These are phyloP conservation scores for Friedmanniomyces endolithicus DNA, from an alignment of 495 filamentous ascomycete genomes.

Conservation along the genomic window DNA sequence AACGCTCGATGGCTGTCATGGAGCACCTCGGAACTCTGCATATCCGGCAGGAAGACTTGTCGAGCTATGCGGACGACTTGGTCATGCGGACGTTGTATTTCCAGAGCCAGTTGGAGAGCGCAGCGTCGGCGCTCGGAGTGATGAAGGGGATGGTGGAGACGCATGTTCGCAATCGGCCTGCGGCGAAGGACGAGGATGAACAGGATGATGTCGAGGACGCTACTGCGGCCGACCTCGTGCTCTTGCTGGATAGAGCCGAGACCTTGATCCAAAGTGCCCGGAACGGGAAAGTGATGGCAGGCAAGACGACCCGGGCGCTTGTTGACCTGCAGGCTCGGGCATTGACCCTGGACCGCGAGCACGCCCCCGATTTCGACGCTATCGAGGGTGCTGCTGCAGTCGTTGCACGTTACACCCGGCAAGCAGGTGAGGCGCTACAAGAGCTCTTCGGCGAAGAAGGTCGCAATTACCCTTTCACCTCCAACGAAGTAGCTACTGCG, in stretches of 20 bases:
- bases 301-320: constrained; percentile 64
- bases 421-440: constrained; percentile 54
- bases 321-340: constrained; percentile 68
- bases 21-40: constrained; percentile 71
- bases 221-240: constrained; percentile 46
- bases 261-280: constrained; percentile 59
- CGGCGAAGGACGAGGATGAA: constrained; percentile 37
- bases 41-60: constrained; percentile 50
- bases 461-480: constrained; percentile 52
- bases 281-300: constrained; percentile 70
- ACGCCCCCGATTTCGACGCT: constrained; percentile 40
- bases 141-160: constrained; percentile 46
- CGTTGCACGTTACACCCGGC: constrained; percentile 54
- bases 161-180: constrained; percentile 10
- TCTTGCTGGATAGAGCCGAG: constrained; percentile 61
- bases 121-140: constrained; percentile 53
- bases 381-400: constrained; percentile 52
- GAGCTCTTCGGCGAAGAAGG: constrained; percentile 59
- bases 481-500: constrained; percentile 49
- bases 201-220: constrained; percentile 46
- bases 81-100: constrained; percentile 59
- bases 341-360: constrained; percentile 56
- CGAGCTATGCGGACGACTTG: constrained; percentile 66
- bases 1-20: constrained; percentile 72
- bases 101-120: constrained; percentile 71